A percentile compares a stretch with the other conserved stretches of the same genome.
phyloP scores from a whole-genome alignment of 306 rosid genomes.

The Cucumis cinereus region DNA sequence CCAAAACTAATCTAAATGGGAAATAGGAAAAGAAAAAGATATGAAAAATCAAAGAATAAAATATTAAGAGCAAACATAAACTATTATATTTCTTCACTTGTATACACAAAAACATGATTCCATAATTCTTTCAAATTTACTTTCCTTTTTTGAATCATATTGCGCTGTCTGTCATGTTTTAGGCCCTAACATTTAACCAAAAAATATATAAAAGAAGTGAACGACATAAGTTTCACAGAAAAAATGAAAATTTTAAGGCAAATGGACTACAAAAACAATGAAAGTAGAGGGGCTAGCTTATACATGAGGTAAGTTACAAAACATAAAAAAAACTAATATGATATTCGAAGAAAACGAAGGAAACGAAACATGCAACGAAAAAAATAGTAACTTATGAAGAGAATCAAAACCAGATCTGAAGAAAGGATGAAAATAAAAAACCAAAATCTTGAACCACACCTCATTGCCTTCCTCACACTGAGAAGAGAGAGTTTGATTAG shows the following conservation, averaged over 20 bases:
- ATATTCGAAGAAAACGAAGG: no score
- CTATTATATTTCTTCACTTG: background rate
- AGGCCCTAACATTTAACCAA: background rate
- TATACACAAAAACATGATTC: background rate
- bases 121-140: background rate
- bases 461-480: no score
- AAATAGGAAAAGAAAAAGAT: background rate
- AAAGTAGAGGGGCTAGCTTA: background rate
- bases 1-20: background rate
- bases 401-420: no score
- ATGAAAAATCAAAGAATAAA: background rate
- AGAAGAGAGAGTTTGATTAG: no score
- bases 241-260: background rate
- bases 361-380: no score
- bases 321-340: background rate
- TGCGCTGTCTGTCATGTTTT: background rate
- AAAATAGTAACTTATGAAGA: no score
- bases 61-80: background rate
- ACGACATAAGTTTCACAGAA: background rate
- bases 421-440: no score
- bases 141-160: background rate
- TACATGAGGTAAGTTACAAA: background rate
- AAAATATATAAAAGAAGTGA: background rate
- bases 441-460: no score
- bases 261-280: background rate